A percentile compares a stretch with the other conserved stretches of the same genome.
These are phyloP conservation scores for Retiboletus flavoniger DNA, from an alignment of 1,284 basidiomycete genomes.

Conservation along the genomic window DNA sequence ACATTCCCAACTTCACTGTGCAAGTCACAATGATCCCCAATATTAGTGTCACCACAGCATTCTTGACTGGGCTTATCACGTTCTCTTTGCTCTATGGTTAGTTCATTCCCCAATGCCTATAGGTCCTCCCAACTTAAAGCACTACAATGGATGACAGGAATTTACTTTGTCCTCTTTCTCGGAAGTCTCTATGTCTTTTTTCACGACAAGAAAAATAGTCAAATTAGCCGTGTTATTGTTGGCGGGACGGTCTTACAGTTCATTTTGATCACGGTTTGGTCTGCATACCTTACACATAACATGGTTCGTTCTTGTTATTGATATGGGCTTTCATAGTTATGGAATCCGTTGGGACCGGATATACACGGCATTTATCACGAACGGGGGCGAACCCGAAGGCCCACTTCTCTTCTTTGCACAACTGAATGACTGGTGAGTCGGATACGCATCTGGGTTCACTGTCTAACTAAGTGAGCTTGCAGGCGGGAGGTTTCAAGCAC, in stretches of 20 bases:
- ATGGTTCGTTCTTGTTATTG: not conserved
- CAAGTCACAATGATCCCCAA: slow-evolving; percentile 1
- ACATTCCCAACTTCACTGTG: not conserved
- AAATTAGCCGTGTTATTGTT: slow-evolving; percentile 1
- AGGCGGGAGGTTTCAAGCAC: slow-evolving; percentile 11
- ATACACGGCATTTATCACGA: slow-evolving; percentile 10
- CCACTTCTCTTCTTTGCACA: slow-evolving; percentile 6
- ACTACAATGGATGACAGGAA: not conserved
- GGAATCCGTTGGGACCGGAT: slow-evolving; percentile 11
- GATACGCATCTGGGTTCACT: too few relatives aligned
- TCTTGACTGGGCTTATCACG: slow-evolving; percentile 9
- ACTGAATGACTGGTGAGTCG: slow-evolving; percentile 6
- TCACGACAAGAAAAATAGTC: not conserved
- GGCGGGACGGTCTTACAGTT: slow-evolving; percentile 10
- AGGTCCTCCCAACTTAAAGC: too few relatives aligned
- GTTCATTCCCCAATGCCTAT: not conserved
- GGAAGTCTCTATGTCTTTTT: slow-evolving; percentile 8
- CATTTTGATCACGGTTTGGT: slow-evolving; percentile 9
- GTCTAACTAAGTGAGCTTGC: not conserved
- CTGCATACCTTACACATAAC: not conserved
- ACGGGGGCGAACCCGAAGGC: slow-evolving; percentile 2
- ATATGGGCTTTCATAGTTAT: not conserved
- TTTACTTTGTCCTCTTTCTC: slow-evolving; percentile 10
- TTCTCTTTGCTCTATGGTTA: slow-evolving; percentile 12
- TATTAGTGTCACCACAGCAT: slow-evolving; percentile 8